A percentile compares a stretch with the other conserved stretches of the same genome.
Conservation (phyloP, 139 green algal species). For the Axilococcus clingmanii region DNA sequence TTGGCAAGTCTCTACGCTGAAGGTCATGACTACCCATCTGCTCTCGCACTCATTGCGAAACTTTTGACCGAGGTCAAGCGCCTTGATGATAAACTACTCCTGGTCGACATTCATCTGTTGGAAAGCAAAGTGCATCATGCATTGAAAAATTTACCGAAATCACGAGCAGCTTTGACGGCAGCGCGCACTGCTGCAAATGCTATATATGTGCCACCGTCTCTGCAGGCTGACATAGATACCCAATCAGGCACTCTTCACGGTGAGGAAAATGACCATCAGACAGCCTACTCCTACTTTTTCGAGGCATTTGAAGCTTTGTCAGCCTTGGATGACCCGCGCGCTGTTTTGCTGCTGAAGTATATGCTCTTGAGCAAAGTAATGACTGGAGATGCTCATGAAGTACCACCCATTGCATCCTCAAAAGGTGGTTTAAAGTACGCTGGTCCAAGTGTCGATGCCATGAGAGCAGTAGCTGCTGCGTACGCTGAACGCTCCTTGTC, state of each 20-base stretch:
- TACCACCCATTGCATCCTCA: constrained; percentile 74
- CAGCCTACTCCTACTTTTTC: constrained; percentile 96
- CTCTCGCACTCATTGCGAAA: constrained; percentile 68
- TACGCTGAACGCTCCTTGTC: constrained; percentile 77
- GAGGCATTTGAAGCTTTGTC: constrained; percentile 88
- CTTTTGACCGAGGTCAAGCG: constrained; percentile 92
- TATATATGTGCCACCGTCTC: constrained; percentile 88
- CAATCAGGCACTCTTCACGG: constrained; percentile 87
- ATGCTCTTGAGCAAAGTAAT: constrained; percentile 95
- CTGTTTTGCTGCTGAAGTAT: constrained; percentile 87
- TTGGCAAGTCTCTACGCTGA: constrained; percentile 82
- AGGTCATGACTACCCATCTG: constrained; percentile 58
- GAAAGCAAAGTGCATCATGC: constrained; percentile 82
- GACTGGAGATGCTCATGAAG: constrained; percentile 54
- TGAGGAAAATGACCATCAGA: constrained; percentile 99
- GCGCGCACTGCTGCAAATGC: constrained; percentile 90
- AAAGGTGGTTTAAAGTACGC: constrained; percentile 91
- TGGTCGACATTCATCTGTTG: constrained; percentile 97
- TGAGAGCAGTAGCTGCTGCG: constrained; percentile 80
- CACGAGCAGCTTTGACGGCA: constrained; percentile 86
- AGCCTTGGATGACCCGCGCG: constrained; percentile 69
- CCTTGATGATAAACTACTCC: constrained; percentile 97
- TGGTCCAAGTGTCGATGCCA: constrained; percentile 80
- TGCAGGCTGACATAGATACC: constrained; percentile 79
- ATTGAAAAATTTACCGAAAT: constrained; percentile 87